These are phyloP conservation scores for Ambrosia trifida DNA, from an alignment of 129 eudicot genomes.

Conservation along the genomic window DNA sequence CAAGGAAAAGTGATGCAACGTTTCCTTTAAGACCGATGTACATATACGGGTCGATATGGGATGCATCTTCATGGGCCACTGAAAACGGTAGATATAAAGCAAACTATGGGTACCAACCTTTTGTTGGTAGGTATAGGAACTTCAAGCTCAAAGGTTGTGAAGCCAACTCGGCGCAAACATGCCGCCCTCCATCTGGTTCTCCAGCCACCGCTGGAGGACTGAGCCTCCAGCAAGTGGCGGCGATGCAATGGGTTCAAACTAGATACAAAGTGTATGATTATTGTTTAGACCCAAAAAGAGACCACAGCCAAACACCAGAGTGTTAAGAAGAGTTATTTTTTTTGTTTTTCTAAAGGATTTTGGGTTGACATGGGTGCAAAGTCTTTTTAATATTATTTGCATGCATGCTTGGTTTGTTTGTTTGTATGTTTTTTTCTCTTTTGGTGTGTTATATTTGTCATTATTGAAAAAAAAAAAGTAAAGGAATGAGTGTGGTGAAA, in stretches of 20 bases:
- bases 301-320: constrained; percentile 76
- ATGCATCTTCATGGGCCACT: constrained; percentile 63
- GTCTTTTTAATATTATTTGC: background rate
- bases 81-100: constrained; percentile 38
- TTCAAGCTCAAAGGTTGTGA: constrained; percentile 38
- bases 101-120: constrained; percentile 39
- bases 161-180: constrained; percentile 15
- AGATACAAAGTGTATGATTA: constrained; percentile 68
- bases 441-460: constrained; percentile 14
- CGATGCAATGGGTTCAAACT: constrained; percentile 64
- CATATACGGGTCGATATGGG: constrained; percentile 59
- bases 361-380: constrained; percentile 23
- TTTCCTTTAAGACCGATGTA: constrained; percentile 45
- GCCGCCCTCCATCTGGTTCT: constrained; percentile 33
- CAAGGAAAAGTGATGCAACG: constrained; percentile 42
- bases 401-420: background rate
- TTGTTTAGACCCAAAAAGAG: constrained; percentile 63
- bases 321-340: constrained; percentile 26
- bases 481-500: background rate
- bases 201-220: constrained; percentile 44
- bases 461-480: background rate
- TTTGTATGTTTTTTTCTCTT: background rate
- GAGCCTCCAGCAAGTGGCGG: constrained; percentile 49
- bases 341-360: too few species aligned
- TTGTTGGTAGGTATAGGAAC: constrained; percentile 36